Base-by-base conservation (phyloP, 179 eudicot species). In the Corrigiola litoralis region DNA sequence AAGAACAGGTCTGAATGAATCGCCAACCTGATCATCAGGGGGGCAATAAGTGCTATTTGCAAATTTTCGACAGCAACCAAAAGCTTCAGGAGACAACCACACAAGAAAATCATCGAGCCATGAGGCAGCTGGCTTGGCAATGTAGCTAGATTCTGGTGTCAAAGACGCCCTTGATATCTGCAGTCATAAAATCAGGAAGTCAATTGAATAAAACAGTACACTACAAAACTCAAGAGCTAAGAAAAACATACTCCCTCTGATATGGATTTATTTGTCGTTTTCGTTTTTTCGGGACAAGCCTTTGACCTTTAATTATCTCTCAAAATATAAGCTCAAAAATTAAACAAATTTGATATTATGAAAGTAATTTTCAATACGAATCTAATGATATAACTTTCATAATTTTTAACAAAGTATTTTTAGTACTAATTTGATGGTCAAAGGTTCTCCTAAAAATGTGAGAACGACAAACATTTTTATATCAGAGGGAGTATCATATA, bases 21-120 rank as follows among this genome's bases (percentile, higher is more conserved):
- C 55, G 73, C 70, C 45, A 63, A 92, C 99, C 96, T 94, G 99
- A 78, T 94, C 99, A 83, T 94, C 84, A 41, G 99, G 99, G 42
- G 99, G 97, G 67, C 97, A 90, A 79, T 78, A 94, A 75, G 83
- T 94, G 17, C 77, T 91, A 78, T 94, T 88, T 23, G 82, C 81
- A 74, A 90, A 94, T 86, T 90, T 94, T 69, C 99, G 82, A 70
- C 99, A 94, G 70, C 99, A 94, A 38, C 96, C 99, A 82, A 94
- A 94, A 75, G 99, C 99, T 82, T 94, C 97, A 56, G 99, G 99
- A 58, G 99, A 90, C 58, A 94, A 46, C 99, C 99, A 94, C 51
- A 94, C 99, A 68, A 94, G 99, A 85, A 87, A 94, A 78, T 94
- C 99, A 77, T 94, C 99, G 66, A 94, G 97, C 99, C 99, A 94